These are phyloP conservation scores for Micractinium conductrix DNA, from an alignment of 139 green algal species.

Conservation along the genomic window DNA sequence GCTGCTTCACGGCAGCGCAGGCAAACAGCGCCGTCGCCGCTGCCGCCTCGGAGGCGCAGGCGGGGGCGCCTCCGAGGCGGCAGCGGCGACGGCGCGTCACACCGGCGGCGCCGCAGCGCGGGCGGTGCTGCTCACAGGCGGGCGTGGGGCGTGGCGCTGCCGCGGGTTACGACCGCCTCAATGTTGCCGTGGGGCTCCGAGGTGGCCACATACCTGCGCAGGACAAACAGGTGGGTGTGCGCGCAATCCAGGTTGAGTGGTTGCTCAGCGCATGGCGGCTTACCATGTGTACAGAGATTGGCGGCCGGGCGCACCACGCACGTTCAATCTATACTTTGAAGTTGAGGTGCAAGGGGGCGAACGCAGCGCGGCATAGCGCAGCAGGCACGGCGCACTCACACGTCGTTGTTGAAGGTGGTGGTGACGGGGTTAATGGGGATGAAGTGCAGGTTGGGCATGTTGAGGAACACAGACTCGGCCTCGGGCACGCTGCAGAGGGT, in stretches of 20 bases:
- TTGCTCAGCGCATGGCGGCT: too few relatives aligned
- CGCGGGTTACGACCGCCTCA: conserved; percentile 73
- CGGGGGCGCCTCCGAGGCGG: neutral
- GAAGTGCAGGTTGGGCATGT: conserved; percentile 98
- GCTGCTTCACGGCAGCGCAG: neutral
- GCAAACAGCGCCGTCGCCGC: neutral
- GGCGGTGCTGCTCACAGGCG: conserved; percentile 41
- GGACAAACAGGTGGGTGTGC: too few relatives aligned
- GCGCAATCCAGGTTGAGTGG: too few relatives aligned
- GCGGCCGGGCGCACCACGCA: too few relatives aligned
- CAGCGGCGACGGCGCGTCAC: neutral
- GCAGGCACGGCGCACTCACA: too few relatives aligned
- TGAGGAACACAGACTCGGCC: conserved; percentile 87
- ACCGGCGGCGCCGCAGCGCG: neutral
- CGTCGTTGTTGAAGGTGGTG: conserved; percentile 89
- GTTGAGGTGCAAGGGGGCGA: too few relatives aligned
- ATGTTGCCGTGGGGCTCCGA: conserved; percentile 94
- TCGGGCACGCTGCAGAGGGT: conserved; percentile 49
- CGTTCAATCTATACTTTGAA: too few relatives aligned
- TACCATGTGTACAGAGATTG: too few relatives aligned
- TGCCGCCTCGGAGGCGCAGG: too few relatives aligned
- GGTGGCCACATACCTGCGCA: conserved; percentile 95
- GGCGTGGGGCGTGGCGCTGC: conserved; percentile 44
- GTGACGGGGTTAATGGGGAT: conserved; percentile 76
- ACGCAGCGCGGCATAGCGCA: too few relatives aligned